Conservation (phyloP, 2,329 filamentous ascomycete species). For the Phoma sp. region DNA sequence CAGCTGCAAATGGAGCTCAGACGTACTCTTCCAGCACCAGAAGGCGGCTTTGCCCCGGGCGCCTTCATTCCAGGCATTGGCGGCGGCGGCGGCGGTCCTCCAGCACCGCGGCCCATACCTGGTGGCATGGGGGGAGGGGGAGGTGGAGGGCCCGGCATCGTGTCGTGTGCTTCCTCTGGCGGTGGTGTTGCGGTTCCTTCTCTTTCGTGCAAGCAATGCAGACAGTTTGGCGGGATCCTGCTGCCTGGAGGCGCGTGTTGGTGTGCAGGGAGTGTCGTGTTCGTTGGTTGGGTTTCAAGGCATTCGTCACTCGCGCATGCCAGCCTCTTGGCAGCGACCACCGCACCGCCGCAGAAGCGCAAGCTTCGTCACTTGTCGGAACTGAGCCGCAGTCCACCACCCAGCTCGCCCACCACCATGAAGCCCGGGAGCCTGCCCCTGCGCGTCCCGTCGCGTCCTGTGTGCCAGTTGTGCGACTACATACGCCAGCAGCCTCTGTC, state of each 20-base stretch:
- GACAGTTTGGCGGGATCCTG: constrained; percentile 13
- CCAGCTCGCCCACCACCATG: constrained; percentile 28
- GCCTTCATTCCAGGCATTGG: constrained; percentile 46
- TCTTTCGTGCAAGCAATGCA: neutral
- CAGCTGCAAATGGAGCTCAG: neutral
- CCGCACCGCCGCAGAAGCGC: neutral
- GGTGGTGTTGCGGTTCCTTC: neutral
- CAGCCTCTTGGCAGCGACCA: constrained; percentile 9
- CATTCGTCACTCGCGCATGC: constrained; percentile 6
- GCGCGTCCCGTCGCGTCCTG: constrained; percentile 36
- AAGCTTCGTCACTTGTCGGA: constrained; percentile 12
- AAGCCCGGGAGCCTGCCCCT: constrained; percentile 36
- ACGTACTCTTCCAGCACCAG: constrained; percentile 47
- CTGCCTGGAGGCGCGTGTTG: constrained; percentile 25
- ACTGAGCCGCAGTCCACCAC: neutral
- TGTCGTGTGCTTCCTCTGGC: constrained; percentile 25
- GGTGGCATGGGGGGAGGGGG: constrained; percentile 48
- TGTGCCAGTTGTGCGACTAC: constrained; percentile 45
- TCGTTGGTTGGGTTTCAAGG: constrained; percentile 18
- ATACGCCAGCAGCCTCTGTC: constrained; percentile 36
- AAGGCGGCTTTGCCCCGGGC: constrained; percentile 37
- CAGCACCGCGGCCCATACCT: constrained; percentile 44
- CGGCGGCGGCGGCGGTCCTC: constrained; percentile 46
- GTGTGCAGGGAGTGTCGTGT: constrained; percentile 27
- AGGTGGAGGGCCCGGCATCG: constrained; percentile 45